Evolutionary conservation across 1,284 basidiomycete genomes (phyloP).

Genomic region (Mycosarcoma maydis): DNA sequence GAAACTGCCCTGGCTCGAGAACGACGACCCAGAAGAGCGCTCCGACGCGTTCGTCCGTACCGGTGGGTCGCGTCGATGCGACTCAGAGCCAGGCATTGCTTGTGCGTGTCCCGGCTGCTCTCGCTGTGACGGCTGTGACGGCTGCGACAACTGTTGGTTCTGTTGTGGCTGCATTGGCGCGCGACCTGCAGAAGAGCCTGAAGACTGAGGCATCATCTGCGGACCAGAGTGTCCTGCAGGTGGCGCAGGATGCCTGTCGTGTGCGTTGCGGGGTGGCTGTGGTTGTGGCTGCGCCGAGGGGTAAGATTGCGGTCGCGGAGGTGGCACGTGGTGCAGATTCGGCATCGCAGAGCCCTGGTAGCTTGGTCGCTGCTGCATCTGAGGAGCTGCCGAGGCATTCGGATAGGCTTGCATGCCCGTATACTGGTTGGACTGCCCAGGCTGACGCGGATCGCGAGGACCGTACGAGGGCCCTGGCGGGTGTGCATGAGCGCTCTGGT

Average conservation of each 20-base stretch:
- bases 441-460: conserved; percentile 42
- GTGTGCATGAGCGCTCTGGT: conserved; percentile 17
- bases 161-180: neutral
- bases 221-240: conserved; percentile 3
- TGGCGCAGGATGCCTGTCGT: conserved; percentile 12
- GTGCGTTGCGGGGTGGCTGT: conserved; percentile 14
- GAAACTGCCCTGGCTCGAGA: conserved; percentile 41
- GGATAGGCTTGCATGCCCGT: conserved; percentile 14
- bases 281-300: conserved; percentile 15
- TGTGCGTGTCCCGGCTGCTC: conserved; percentile 1
- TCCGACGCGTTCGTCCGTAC: conserved; percentile 39
- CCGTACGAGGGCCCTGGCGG: conserved; percentile 37
- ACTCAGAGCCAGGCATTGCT: conserved; percentile 8
- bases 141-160: neutral
- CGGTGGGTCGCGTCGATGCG: conserved; percentile 27
- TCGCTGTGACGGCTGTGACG: neutral
- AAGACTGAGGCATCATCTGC: conserved; percentile 22
- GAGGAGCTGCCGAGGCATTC: conserved; percentile 17
- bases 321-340: conserved; percentile 24
- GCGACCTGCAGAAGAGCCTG: conserved; percentile 12
- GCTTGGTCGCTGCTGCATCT: conserved; percentile 23
- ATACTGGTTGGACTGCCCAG: conserved; percentile 17
- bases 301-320: conserved; percentile 31
- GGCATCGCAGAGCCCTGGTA: conserved; percentile 14
- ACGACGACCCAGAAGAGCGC: conserved; percentile 59